Base-by-base conservation (phyloP, 192 early-diverging fungal genomes). In the Haplosporangium gracile region DNA sequence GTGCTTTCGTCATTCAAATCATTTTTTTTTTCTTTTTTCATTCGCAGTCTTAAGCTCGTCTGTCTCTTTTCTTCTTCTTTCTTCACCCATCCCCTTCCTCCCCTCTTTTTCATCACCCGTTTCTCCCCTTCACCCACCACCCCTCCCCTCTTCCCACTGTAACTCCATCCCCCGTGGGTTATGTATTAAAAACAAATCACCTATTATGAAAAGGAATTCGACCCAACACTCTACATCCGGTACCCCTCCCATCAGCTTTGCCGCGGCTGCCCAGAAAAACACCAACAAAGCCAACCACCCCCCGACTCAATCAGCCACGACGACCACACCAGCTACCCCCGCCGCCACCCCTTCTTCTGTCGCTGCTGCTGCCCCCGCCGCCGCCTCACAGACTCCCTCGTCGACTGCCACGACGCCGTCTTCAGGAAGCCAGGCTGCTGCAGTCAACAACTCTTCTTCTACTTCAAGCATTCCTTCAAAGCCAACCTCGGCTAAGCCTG, bases 191-290 rank as follows among this genome's bases (percentile, higher is more conserved):
- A 76, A 76, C 71, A 49, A 74, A 78, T 85, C 77, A 85, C 77
- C 82, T 78, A 85, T 85, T 85, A 85, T 85, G 83, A 85, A 85
- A 85, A 85, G 70, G 74, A 79, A 79, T 79, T 85, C 83, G 55
- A 72, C 83, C 47, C 74, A 79, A 76, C 76, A 78, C 65, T 39
- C 74, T 49, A 72, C 77, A 85, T 85, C 83, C 77, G 83, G 83
- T 85, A 85, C 83, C 72, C 76, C 72, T 75, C 77, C 77, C 77
- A 75, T 76, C 83, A 85, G 83, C 83, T 85, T 85, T 79, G 83
- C 83, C 83, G 83, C 83, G 36, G 83, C 83, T 85, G 83, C 83
- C 36, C 77, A 85, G 55, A 70, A 69, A 78, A 79, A 85, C 82
- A 84, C 82, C 77, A 71, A 49, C 77, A 85, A 79, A 75, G 68